These are phyloP conservation scores for Lyophyllum semitale DNA, from an alignment of 768 basidiomycete genomes.

Conservation along the genomic window DNA sequence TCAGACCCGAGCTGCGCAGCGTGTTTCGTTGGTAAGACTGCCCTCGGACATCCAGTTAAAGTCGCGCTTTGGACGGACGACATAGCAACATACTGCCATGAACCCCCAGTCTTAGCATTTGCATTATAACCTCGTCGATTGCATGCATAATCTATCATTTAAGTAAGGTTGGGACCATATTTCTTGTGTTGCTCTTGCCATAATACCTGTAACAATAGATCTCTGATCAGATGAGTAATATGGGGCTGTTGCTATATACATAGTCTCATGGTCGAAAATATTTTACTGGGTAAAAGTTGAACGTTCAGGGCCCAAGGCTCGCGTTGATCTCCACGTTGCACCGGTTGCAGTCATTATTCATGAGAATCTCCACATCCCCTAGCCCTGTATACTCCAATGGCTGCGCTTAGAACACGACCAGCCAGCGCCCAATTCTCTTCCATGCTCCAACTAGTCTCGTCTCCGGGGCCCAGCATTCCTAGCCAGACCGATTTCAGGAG, in stretches of 20 bases:
- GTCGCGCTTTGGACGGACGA: slow-evolving; percentile 27
- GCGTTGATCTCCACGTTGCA: background rate
- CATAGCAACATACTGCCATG: slow-evolving; percentile 5
- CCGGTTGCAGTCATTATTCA: slow-evolving; percentile 4
- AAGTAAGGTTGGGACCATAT: slow-evolving; percentile 1
- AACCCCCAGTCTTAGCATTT: background rate
- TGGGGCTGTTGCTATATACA: background rate
- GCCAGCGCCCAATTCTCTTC: slow-evolving; percentile 5
- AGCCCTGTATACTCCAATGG: background rate
- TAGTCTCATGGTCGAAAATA: background rate
- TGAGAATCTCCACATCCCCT: background rate
- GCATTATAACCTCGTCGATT: background rate
- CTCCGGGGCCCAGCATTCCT: background rate
- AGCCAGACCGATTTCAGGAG: slow-evolving; percentile 9
- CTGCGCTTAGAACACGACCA: background rate
- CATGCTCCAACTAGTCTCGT: background rate
- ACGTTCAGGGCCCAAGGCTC: background rate
- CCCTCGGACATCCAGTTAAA: slow-evolving; percentile 53
- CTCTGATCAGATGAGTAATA: background rate
- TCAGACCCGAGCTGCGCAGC: slow-evolving; percentile 80
- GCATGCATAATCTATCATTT: slow-evolving; percentile 10
- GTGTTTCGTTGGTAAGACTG: slow-evolving; percentile 78
- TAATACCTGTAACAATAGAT: slow-evolving; percentile 2
- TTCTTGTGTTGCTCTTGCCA: background rate
- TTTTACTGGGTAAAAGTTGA: background rate